Conservation (phyloP, 805 yeast genomes). For the Saccharomycopsis lassenensis region DNA sequence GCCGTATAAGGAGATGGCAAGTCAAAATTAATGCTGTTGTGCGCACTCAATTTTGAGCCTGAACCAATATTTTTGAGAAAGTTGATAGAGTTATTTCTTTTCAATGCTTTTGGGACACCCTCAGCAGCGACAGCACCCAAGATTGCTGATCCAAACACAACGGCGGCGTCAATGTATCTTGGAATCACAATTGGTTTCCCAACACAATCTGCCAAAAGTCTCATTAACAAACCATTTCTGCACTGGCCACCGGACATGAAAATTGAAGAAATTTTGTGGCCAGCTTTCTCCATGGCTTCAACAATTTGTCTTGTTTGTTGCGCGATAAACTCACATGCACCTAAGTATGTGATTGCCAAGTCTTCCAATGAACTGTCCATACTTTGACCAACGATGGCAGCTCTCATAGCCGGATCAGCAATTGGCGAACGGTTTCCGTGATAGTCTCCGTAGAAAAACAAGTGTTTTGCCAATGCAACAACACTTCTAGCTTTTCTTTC, state of each 20-base stretch:
- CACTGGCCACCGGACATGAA: slow-evolving; percentile 97
- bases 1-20: slow-evolving; percentile 66
- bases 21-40: slow-evolving; percentile 22
- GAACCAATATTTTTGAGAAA: slow-evolving; percentile 19
- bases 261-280: slow-evolving; percentile 65
- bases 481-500: slow-evolving; percentile 56
- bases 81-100: slow-evolving; percentile 17
- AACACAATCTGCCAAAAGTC: slow-evolving; percentile 85
- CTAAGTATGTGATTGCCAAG: slow-evolving; percentile 76
- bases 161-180: slow-evolving; percentile 91
- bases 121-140: slow-evolving; percentile 91
- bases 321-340: slow-evolving; percentile 94
- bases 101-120: slow-evolving; percentile 35
- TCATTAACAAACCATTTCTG: slow-evolving; percentile 79
- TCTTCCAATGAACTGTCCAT: slow-evolving; percentile 84
- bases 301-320: slow-evolving; percentile 95
- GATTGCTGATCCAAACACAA: slow-evolving; percentile 90
- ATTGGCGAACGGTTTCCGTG: slow-evolving; percentile 98
- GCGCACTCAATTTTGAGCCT: slow-evolving; percentile 20
- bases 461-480: slow-evolving; percentile 68
- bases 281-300: slow-evolving; percentile 69
- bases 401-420: slow-evolving; percentile 90
- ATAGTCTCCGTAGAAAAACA: slow-evolving; percentile 91
- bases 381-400: slow-evolving; percentile 82
- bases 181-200: slow-evolving; percentile 89